phyloP scores from a whole-genome alignment of 2,329 filamentous ascomycete genomes.

The Claviceps humidiphila region DNA sequence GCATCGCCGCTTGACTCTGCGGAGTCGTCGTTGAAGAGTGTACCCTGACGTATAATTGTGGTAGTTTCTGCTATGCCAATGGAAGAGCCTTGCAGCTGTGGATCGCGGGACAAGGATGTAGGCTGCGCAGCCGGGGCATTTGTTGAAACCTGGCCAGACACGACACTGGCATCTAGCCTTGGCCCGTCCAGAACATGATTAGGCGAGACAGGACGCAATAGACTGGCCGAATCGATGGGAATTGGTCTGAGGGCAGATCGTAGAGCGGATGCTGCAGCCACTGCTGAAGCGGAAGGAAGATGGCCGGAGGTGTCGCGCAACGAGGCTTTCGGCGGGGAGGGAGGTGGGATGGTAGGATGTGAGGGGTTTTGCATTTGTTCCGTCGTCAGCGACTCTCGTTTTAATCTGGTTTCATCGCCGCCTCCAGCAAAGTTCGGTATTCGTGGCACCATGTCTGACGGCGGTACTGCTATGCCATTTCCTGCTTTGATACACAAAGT shows the following conservation, averaged over 20 bases:
- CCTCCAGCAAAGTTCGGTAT: constrained; percentile 13
- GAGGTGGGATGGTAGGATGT: constrained; percentile 7
- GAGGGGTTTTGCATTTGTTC: constrained; percentile 7
- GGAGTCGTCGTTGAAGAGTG: constrained; percentile 47
- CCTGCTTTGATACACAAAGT: constrained; percentile 16
- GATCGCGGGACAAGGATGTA: constrained; percentile 12
- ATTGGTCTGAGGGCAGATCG: constrained; percentile 21
- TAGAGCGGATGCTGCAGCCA: constrained; percentile 19
- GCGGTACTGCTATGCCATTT: constrained; percentile 32
- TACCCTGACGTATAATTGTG: constrained; percentile 39
- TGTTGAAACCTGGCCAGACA: constrained; percentile 9
- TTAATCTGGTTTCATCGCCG: constrained; percentile 22
- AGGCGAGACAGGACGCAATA: constrained; percentile 54
- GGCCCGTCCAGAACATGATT: constrained; percentile 32
- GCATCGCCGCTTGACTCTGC: constrained; percentile 16
- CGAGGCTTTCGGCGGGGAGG: constrained; percentile 7
- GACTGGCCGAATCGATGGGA: constrained; percentile 21
- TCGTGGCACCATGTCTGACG: constrained; percentile 33
- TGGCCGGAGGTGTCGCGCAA: background rate
- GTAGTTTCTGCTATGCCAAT: constrained; percentile 19
- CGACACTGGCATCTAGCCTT: constrained; percentile 13
- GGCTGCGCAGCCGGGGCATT: background rate
- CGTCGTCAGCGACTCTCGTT: constrained; percentile 16
- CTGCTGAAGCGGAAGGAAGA: constrained; percentile 3
- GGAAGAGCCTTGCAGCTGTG: constrained; percentile 20